Evolutionary conservation across 164 flowering plant species (phyloP).

Genomic region (Macadamia tetraphylla): DNA sequence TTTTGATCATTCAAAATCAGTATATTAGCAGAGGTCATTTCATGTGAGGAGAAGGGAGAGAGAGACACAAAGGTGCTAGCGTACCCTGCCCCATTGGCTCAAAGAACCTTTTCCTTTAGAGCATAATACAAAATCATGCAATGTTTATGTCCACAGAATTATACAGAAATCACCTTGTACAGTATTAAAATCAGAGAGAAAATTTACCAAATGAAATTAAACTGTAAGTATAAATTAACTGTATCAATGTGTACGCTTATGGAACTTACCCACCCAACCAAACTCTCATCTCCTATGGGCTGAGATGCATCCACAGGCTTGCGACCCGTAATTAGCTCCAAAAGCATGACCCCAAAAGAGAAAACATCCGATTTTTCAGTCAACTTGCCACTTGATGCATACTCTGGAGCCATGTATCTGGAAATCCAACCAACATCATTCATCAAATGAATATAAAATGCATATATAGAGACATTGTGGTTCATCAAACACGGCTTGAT

Average conservation of each 20-base stretch:
- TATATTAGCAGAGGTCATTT: too few relatives aligned
- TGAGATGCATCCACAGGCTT: constrained; percentile 78
- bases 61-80: too few relatives aligned
- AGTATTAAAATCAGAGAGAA: not conserved
- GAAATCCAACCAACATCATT: not conserved
- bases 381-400: constrained; percentile 75
- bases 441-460: not conserved
- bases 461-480: not conserved
- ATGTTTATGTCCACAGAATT: not conserved
- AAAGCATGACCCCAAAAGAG: constrained; percentile 78
- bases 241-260: not conserved
- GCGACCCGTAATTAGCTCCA: constrained; percentile 77
- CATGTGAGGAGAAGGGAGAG: too few relatives aligned
- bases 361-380: constrained; percentile 80
- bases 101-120: too few relatives aligned
- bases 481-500: too few relatives aligned
- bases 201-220: not conserved
- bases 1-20: too few relatives aligned
- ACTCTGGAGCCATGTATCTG: constrained; percentile 25
- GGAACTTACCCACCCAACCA: constrained; percentile 72
- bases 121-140: not conserved
- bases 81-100: too few relatives aligned
- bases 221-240: too few relatives aligned
- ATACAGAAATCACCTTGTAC: not conserved
- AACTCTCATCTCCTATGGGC: constrained; percentile 70